phyloP scores from a whole-genome alignment of 108 stramenopile species.

The Aurantiochytrium sp. region DNA sequence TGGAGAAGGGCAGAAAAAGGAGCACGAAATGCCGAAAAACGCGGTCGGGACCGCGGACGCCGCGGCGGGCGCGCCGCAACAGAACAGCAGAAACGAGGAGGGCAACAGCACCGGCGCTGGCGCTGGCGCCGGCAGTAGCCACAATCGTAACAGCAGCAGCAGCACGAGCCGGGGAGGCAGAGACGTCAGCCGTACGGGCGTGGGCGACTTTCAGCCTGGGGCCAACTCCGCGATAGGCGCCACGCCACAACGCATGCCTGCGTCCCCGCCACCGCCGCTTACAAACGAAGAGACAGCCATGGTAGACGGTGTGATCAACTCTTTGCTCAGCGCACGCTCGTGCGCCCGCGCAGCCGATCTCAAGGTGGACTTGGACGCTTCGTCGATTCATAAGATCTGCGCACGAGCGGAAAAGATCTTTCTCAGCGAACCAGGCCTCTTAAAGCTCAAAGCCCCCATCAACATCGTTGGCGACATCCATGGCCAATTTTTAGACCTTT shows the following conservation, averaged over 20 bases:
- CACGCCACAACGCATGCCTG: not conserved
- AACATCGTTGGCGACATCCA: slow-evolving; percentile 59
- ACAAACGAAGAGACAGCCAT: not conserved
- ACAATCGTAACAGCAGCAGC: too few relatives aligned
- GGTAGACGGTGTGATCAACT: not conserved
- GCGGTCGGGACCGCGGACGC: too few relatives aligned
- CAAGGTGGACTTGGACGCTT: not conserved
- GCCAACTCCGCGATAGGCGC: too few relatives aligned
- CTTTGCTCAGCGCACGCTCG: not conserved
- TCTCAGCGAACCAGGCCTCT: slow-evolving; percentile 20
- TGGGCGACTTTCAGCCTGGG: too few relatives aligned
- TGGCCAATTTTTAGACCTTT: slow-evolving; percentile 69
- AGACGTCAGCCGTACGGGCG: too few relatives aligned
- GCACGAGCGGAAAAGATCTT: slow-evolving; percentile 66
- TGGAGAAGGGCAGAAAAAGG: too few relatives aligned
- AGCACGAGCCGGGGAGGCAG: too few relatives aligned
- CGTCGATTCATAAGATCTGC: slow-evolving; percentile 38
- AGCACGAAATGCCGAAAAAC: too few relatives aligned
- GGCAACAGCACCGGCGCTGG: too few relatives aligned
- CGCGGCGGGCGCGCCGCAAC: too few relatives aligned
- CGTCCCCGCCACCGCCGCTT: not conserved
- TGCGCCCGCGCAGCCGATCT: not conserved
- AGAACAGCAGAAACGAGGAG: too few relatives aligned
- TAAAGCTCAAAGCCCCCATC: slow-evolving; percentile 31
- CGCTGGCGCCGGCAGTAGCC: too few relatives aligned